phyloP scores from a whole-genome alignment of 1,284 basidiomycete genomes.

The Ceratobasidium sp. region DNA sequence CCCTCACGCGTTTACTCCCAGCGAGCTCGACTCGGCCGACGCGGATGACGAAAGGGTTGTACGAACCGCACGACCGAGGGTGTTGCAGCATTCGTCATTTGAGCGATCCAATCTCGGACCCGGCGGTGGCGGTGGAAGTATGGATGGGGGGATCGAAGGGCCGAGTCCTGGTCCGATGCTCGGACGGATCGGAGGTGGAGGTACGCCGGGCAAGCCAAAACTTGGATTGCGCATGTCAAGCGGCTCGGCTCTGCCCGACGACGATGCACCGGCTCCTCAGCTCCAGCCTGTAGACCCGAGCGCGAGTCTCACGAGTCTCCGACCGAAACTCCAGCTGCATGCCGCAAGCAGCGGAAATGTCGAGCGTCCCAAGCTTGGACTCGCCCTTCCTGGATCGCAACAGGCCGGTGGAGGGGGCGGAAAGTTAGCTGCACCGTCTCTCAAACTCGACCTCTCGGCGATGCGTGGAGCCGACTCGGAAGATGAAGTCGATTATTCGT shows the following conservation, averaged over 20 bases:
- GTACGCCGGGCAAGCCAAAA: background rate
- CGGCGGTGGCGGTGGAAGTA: background rate
- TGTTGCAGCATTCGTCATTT: background rate
- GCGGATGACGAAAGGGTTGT: conserved; percentile 30
- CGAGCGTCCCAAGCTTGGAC: conserved; percentile 21
- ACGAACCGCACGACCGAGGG: background rate
- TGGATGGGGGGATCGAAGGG: background rate
- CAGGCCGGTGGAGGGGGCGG: background rate
- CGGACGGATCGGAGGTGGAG: conserved; percentile 19
- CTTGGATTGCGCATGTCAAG: conserved; percentile 28
- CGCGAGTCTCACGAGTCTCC: conserved; percentile 8
- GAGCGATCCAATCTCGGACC: conserved; percentile 17
- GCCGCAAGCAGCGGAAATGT: background rate
- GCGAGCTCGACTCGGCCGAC: conserved; percentile 35
- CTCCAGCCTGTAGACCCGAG: conserved; percentile 7
- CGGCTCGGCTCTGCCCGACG: conserved; percentile 36
- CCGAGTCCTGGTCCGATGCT: conserved; percentile 23
- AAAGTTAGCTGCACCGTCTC: background rate
- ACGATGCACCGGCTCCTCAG: conserved; percentile 32
- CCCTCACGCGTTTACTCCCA: background rate
- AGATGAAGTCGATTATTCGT: conserved; percentile 38
- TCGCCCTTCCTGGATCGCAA: conserved; percentile 25
- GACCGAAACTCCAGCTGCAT: conserved; percentile 18
- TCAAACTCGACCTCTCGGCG: conserved; percentile 33
- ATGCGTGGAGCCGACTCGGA: conserved; percentile 15